Evolutionary conservation across 768 basidiomycete species (phyloP).

Genomic region (Psilocybe sp.): DNA sequence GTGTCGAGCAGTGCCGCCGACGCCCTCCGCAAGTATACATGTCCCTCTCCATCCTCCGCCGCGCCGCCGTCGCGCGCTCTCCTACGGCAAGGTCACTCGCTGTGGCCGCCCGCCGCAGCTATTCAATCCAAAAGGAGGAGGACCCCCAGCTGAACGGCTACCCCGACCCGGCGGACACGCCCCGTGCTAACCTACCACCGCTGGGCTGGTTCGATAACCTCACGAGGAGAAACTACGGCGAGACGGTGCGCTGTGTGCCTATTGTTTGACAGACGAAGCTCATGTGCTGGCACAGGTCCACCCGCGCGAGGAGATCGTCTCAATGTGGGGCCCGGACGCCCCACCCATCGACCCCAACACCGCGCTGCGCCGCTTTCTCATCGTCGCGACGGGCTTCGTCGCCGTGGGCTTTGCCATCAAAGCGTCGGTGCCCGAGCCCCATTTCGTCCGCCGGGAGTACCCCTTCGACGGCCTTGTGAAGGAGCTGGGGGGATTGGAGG

Average conservation of each 20-base stretch:
- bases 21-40: slow-evolving; percentile 27
- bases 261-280: slow-evolving; percentile 4
- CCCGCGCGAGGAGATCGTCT: slow-evolving; percentile 75
- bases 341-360: slow-evolving; percentile 55
- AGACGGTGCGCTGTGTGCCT: slow-evolving; percentile 51
- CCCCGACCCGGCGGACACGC: slow-evolving; percentile 66
- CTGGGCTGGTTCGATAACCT: slow-evolving; percentile 75
- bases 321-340: slow-evolving; percentile 87
- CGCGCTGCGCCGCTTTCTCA: slow-evolving; percentile 64
- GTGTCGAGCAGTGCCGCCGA: slow-evolving; percentile 13
- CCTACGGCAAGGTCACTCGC: slow-evolving; percentile 20
- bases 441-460: slow-evolving; percentile 70
- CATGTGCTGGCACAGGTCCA: slow-evolving; percentile 51
- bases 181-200: slow-evolving; percentile 60
- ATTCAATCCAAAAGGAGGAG: slow-evolving; percentile 31
- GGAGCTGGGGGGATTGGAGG: slow-evolving; percentile 77
- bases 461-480: slow-evolving; percentile 72
- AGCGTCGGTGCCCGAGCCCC: slow-evolving; percentile 51
- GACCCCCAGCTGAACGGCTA: slow-evolving; percentile 76
- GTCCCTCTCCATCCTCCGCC: slow-evolving; percentile 38
- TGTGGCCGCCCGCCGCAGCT: slow-evolving; percentile 20
- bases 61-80: slow-evolving; percentile 31
- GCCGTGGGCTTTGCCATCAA: slow-evolving; percentile 60
- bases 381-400: slow-evolving; percentile 62
- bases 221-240: slow-evolving; percentile 78